Evolutionary conservation across 257 asterid genomes (phyloP), one percentile per base, ranked within the genome.

Genomic region (Lavandula angustifolia): DNA sequence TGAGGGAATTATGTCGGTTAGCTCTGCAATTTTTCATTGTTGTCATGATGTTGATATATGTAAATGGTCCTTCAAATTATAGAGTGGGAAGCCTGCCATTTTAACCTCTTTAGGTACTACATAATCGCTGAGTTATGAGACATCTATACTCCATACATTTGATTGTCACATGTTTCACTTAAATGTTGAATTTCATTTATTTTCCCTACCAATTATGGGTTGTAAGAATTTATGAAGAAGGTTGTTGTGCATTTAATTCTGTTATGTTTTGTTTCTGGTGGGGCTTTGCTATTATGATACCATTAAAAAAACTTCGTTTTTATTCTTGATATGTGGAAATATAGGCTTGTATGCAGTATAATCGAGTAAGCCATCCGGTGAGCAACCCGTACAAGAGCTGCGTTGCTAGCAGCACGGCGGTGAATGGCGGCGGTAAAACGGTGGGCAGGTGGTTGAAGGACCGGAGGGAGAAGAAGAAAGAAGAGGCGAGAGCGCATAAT

Each of bases 371-470:
- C 75, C 83, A 74, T 53, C 55, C 58, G 1, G 69, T 57, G 37
- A 73, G 18, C 76, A 69, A 52, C 48, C 90, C 81, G 68, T 85
- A 80, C 76, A 83, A 85, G 68, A 76, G 86, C 51, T 68, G 74
- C 63, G 75, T 78, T 1, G 50, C 68, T 2, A 48, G 68, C 1
- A 73, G 78, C 55, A 37, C 81, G 0, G 50, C 82, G 3, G 72
- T 51, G 3, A 22, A 22, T 22, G 75, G 77, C 4, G 95, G 91
- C 0, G 87, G 98, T 0, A 94, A 83, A 66, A 94, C 96, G 0
- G 95, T 90, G 1, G 98, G 99, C 6, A 78, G 99, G 85, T 94
- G 99, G 99, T 76, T 94, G 78, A 94, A 94, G 85, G 98, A 94
- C 62, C 60, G 99, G 80, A 79, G 65, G 11, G 98, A 94, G 76